These are phyloP conservation scores for Magnaporthiopsis incrustans DNA, from an alignment of 2,329 filamentous ascomycete genomes.

Conservation along the genomic window DNA sequence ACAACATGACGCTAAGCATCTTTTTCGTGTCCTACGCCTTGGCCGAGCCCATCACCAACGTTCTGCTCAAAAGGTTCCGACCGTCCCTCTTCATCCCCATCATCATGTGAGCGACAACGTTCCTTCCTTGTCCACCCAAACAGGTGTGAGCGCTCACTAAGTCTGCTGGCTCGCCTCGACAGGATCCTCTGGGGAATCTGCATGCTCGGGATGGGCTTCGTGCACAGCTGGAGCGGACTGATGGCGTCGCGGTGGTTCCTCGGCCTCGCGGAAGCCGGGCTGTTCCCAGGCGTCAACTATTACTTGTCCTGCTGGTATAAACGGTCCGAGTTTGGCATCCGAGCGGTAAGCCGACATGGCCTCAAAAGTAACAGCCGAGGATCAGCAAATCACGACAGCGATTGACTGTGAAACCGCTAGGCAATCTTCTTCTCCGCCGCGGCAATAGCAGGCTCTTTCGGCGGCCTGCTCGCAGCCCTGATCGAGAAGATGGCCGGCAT, in stretches of 20 bases:
- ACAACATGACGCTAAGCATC: conserved; percentile 69
- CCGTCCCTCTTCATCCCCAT: conserved; percentile 73
- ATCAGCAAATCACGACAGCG: background rate
- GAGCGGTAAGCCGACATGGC: conserved; percentile 29
- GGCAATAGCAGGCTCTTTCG: conserved; percentile 66
- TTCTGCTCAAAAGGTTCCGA: conserved; percentile 66
- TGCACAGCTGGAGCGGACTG: conserved; percentile 53
- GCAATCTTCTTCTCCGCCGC: conserved; percentile 77
- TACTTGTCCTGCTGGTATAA: conserved; percentile 77
- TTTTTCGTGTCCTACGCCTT: conserved; percentile 83
- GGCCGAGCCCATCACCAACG: conserved; percentile 71
- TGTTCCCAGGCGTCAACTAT: conserved; percentile 63
- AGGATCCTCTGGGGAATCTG: conserved; percentile 57
- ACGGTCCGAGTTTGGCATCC: conserved; percentile 64
- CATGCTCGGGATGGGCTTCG: conserved; percentile 64
- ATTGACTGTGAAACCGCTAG: conserved; percentile 10
- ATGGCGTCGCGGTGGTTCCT: conserved; percentile 64
- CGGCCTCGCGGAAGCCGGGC: conserved; percentile 64
- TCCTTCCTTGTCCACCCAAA: background rate
- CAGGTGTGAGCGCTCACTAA: background rate
- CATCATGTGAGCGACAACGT: conserved; percentile 58
- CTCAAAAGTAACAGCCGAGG: background rate
- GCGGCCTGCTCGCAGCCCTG: conserved; percentile 60
- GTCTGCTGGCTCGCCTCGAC: background rate
- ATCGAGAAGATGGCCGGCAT: conserved; percentile 59